Conservation (phyloP, 371 early-diverging fungal genomes). For the Capniomyces stellatus region DNA sequence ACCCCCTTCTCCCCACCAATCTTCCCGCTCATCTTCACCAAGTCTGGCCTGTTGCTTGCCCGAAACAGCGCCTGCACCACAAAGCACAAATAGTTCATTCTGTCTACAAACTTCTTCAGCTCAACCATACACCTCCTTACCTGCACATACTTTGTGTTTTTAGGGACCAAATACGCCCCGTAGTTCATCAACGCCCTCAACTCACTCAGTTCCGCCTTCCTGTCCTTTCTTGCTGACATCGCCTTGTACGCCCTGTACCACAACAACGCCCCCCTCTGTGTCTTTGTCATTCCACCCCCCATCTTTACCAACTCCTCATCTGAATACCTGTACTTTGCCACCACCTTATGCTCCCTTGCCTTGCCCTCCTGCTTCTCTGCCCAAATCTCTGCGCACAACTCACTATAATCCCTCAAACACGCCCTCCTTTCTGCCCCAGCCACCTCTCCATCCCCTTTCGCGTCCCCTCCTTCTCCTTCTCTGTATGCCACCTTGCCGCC, state of each 20-base stretch:
- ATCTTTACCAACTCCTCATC: neutral
- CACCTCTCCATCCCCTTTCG: no score
- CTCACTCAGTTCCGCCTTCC: neutral
- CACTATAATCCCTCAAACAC: no score
- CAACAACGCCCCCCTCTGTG: neutral
- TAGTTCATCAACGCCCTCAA: constrained; percentile 4
- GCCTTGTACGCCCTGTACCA: neutral
- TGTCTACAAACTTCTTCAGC: constrained; percentile 19
- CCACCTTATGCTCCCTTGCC: neutral
- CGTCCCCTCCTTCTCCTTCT: no score
- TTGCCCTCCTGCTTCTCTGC: neutral
- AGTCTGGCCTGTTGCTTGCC: constrained; percentile 6
- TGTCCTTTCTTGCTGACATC: neutral
- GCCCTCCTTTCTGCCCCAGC: no score
- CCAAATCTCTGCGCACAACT: no score
- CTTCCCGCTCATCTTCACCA: neutral
- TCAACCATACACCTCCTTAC: constrained; percentile 17
- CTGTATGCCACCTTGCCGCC: no score
- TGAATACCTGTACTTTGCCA: neutral
- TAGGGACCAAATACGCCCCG: neutral
- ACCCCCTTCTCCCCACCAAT: neutral
- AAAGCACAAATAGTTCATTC: constrained; percentile 17
- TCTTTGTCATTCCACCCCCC: neutral
- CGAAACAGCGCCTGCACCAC: constrained; percentile 17
- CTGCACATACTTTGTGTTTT: neutral